A percentile compares a stretch with the other conserved stretches of the same genome.
These are phyloP conservation scores for Candida anglica DNA, from an alignment of 805 yeast species.

Conservation along the genomic window DNA sequence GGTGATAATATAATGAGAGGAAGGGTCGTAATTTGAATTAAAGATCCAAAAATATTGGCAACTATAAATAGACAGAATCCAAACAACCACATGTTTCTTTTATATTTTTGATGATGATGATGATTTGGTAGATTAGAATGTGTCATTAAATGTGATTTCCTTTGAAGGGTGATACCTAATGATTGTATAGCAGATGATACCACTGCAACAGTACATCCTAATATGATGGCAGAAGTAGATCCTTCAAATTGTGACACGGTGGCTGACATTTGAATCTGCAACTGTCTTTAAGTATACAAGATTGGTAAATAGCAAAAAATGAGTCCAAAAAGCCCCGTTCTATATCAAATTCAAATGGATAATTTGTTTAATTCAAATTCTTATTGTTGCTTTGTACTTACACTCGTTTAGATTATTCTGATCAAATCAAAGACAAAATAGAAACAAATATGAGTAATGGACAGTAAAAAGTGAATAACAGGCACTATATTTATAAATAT, in stretches of 20 bases:
- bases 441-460: neutral
- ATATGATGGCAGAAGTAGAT: conserved; percentile 25
- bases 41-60: conserved; percentile 76
- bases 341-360: too few species aligned
- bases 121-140: conserved; percentile 26
- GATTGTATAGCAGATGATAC: conserved; percentile 77
- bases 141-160: conserved; percentile 65
- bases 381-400: too few species aligned
- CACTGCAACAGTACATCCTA: conserved; percentile 70
- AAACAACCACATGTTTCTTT: conserved; percentile 64
- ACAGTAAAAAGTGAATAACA: too few species aligned
- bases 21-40: conserved; percentile 77
- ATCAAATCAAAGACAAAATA: neutral
- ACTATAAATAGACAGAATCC: conserved; percentile 70
- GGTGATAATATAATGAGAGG: conserved; percentile 81
- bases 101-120: conserved; percentile 29
- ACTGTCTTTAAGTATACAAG: neutral
- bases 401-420: too few species aligned
- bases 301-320: neutral
- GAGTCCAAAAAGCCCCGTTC: too few species aligned
- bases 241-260: conserved; percentile 1
- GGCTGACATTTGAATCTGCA: neutral
- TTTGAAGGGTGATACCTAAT: conserved; percentile 75
- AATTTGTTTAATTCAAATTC: too few species aligned
- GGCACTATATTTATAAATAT: too few species aligned